Percentiles rank a stretch among this genome's conserved stretches.
phyloP scores from a whole-genome alignment of 768 basidiomycete species.

The Daedalea quercina region DNA sequence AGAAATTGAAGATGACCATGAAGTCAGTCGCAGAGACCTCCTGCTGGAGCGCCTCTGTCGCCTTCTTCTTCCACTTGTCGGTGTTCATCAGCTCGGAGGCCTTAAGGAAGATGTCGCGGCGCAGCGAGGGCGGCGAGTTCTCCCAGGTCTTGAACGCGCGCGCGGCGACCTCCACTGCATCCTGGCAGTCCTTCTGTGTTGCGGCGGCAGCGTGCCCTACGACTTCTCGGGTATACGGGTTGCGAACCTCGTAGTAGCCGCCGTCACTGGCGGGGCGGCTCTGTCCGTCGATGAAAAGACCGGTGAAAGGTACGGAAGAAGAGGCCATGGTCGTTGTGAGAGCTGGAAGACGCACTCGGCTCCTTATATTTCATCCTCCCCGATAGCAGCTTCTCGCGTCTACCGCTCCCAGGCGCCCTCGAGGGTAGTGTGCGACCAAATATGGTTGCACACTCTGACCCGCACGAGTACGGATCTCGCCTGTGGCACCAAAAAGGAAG shows the following conservation, averaged over 20 bases:
- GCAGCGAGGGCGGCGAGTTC: constrained; percentile 24
- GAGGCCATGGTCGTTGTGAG: background rate
- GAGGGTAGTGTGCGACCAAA: too few relatives aligned
- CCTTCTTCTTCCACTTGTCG: constrained; percentile 33
- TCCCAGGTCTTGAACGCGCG: constrained; percentile 46
- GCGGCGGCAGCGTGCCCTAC: constrained; percentile 43
- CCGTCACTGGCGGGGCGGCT: constrained; percentile 27
- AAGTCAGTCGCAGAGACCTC: constrained; percentile 33
- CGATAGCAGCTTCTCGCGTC: background rate
- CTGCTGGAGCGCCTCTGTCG: constrained; percentile 26
- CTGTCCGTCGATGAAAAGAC: constrained; percentile 37
- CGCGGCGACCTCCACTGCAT: constrained; percentile 38
- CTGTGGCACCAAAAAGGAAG: too few relatives aligned
- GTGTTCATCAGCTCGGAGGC: constrained; percentile 40
- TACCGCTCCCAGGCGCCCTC: background rate
- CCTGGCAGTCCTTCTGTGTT: constrained; percentile 19
- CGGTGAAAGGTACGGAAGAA: constrained; percentile 10
- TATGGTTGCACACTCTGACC: too few relatives aligned
- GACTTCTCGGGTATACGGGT: constrained; percentile 33
- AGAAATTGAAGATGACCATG: constrained; percentile 21
- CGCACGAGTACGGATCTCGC: too few relatives aligned
- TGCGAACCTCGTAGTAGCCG: constrained; percentile 40
- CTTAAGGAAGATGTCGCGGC: constrained; percentile 40
- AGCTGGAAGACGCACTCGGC: background rate
- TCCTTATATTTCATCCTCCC: background rate